Evolutionary conservation across 495 filamentous ascomycete species (phyloP), one percentile per base, ranked within the genome.

Genomic region (Daldinia concentrica): DNA sequence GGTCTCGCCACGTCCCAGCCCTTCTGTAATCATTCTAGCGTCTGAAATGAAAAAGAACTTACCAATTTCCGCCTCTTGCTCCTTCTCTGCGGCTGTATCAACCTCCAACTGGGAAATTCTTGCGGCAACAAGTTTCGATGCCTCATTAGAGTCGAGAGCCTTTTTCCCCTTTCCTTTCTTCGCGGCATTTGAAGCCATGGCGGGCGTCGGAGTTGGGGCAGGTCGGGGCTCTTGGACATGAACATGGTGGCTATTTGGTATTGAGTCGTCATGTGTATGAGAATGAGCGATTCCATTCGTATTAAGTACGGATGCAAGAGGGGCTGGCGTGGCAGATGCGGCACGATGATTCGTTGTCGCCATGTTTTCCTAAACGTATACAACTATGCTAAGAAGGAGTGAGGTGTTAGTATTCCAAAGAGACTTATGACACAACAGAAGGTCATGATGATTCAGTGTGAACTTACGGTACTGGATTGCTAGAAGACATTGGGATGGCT

Each of bases 51-150:
- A 43, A 43, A 66, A 63, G 12, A 11, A 94, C 94, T 77, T 85
- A 98, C 94, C 95, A 79, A 99, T 98, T 83, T 98, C 95, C 64
- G 88, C 89, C 78, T 97, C 94, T 79, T 98, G 92, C 68, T 98
- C 94, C 82, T 95, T 97, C 72, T 98, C 94, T 59, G 92, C 92
- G 24, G 93, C 93, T 58, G 90, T 90, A 85, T 97, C 93, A 39
- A 91, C 90, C 79, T 99, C 95, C 70, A 99, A 81, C 83, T 98
- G 96, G 26, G 94, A 95, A 72, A 99, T 98, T 79, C 95, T 94
- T 30, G 93, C 93, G 29, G 93, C 91, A 55, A 99, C 86, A 62
- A 97, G 86, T 82, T 98, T 97, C 41, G 91, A 92, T 11, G 93
- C 92, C 74, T 98, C 93, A 72, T 86, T 91, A 41, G 92, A 90